Conservation (phyloP, 305 asterid species). For the Nicotiana rustica region DNA sequence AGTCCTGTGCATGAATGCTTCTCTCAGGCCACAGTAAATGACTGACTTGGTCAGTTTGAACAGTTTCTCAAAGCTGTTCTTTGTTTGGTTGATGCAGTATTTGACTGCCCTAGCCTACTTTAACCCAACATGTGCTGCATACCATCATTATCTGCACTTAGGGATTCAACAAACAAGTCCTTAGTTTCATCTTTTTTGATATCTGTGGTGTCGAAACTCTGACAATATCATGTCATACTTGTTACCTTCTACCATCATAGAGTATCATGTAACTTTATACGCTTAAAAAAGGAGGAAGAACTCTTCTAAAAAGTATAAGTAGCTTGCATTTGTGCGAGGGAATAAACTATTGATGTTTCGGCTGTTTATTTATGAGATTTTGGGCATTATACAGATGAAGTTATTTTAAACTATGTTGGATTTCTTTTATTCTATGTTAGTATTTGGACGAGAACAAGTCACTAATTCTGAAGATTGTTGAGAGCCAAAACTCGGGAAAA, state of each 20-base stretch:
- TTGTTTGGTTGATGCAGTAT: background rate
- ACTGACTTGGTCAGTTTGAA: background rate
- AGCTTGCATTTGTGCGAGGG: too few relatives aligned
- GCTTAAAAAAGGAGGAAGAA: too few relatives aligned
- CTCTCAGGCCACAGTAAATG: background rate
- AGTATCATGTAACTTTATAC: background rate
- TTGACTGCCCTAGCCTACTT: too few relatives aligned
- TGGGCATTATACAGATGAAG: background rate
- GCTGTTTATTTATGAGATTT: background rate
- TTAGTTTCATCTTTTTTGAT: too few relatives aligned
- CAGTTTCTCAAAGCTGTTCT: background rate
- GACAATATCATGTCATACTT: too few relatives aligned
- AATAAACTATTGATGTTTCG: background rate
- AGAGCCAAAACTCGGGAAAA: conserved; percentile 93
- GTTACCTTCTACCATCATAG: too few relatives aligned
- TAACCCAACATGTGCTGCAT: too few relatives aligned
- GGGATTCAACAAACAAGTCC: too few relatives aligned
- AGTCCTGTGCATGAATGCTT: background rate
- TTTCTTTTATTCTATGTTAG: conserved; percentile 47
- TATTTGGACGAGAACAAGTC: conserved; percentile 96
- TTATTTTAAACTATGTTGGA: background rate
- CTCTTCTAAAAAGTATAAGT: too few relatives aligned
- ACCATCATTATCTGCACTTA: too few relatives aligned
- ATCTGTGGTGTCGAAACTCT: too few relatives aligned
- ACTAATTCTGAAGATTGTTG: conserved; percentile 90